A percentile compares a stretch with the other conserved stretches of the same genome.
Evolutionary conservation across 2,329 filamentous ascomycete genomes (phyloP).

Genomic region (Leptoxyphium fumago): DNA sequence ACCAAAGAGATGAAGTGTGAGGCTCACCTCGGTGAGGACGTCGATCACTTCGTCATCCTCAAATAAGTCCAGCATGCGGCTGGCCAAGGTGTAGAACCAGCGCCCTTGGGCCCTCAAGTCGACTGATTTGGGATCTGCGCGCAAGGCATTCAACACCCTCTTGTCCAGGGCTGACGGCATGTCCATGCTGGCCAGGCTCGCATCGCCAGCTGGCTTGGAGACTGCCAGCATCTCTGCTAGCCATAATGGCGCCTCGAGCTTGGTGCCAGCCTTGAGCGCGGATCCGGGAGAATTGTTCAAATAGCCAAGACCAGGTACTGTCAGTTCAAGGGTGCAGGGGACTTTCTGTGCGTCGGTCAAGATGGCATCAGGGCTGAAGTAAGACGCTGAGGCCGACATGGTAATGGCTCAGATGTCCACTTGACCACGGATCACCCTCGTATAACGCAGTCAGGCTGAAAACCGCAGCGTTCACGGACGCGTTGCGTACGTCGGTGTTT

Average conservation of each 20-base stretch:
- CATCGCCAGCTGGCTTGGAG: constrained; percentile 25
- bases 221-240: constrained; percentile 85
- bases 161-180: constrained; percentile 63
- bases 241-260: constrained; percentile 79
- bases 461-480: no score
- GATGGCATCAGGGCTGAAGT: constrained; percentile 76
- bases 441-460: no score
- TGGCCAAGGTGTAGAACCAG: constrained; percentile 77
- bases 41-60: constrained; percentile 72
- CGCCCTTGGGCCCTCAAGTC: constrained; percentile 69
- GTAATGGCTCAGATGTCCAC: no score
- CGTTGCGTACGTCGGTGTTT: no score
- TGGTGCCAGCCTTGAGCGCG: constrained; percentile 64
- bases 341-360: constrained; percentile 87
- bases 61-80: constrained; percentile 77
- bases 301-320: constrained; percentile 74
- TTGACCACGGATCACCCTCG: no score
- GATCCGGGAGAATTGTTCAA: constrained; percentile 67
- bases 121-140: constrained; percentile 76
- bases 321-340: constrained; percentile 85
- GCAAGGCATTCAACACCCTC: constrained; percentile 75
- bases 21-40: constrained; percentile 31
- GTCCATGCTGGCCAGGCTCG: constrained; percentile 61
- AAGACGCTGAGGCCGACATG: constrained; percentile 20
- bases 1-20: background rate